phyloP scores from a whole-genome alignment of 139 green algal genomes.

The Picochlorum sp. region DNA sequence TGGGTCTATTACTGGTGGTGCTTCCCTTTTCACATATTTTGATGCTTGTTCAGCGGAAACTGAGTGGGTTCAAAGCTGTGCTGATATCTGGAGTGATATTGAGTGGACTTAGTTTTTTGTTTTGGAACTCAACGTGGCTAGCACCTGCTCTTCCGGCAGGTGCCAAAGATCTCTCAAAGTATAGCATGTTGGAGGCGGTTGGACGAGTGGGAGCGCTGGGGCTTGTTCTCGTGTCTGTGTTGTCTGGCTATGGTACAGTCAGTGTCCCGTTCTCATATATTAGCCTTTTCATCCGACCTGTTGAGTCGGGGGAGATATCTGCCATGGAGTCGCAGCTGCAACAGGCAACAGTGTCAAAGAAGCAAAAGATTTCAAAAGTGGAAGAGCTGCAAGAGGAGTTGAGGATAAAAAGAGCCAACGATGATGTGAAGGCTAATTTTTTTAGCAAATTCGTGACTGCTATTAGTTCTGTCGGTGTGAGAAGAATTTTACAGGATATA shows the following conservation, averaged over 20 bases:
- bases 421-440: background rate
- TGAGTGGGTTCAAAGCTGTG: constrained; percentile 21
- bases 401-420: constrained; percentile 9
- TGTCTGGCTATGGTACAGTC: constrained; percentile 86
- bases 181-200: constrained; percentile 47
- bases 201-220: constrained; percentile 81
- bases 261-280: constrained; percentile 90
- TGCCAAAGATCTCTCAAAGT: background rate
- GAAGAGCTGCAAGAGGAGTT: constrained; percentile 32
- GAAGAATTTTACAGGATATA: constrained; percentile 26
- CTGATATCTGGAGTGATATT: constrained; percentile 6
- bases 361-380: constrained; percentile 57
- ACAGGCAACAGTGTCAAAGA: constrained; percentile 44
- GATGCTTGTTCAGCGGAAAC: constrained; percentile 21
- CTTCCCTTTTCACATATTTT: constrained; percentile 83
- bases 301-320: constrained; percentile 61
- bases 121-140: constrained; percentile 4
- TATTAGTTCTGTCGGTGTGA: background rate
- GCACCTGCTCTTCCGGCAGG: constrained; percentile 1
- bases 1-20: constrained; percentile 71
- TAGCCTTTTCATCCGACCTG: constrained; percentile 75
- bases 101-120: background rate
- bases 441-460: background rate
- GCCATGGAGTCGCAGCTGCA: constrained; percentile 70
- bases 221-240: constrained; percentile 81